A percentile compares a stretch with the other conserved stretches of the same genome.
These are phyloP conservation scores for Paramecium caudatum DNA, from an alignment of 73 alveolate genomes.

Conservation along the genomic window DNA sequence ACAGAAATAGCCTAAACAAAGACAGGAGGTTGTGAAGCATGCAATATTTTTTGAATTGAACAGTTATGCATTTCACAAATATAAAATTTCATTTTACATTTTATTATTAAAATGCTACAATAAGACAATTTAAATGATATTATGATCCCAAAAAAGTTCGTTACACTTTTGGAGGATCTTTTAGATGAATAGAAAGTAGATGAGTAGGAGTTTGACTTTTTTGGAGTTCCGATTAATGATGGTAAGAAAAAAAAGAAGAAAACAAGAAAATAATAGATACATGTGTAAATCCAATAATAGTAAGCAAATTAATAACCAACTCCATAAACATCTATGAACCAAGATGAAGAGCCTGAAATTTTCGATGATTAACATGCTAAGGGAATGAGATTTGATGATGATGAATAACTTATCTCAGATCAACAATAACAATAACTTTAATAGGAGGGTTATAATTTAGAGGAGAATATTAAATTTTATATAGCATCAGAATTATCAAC, in stretches of 20 bases:
- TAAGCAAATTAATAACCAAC: background rate
- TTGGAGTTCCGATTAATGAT: background rate
- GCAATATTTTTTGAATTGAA: constrained; percentile 13
- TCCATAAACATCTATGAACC: no score
- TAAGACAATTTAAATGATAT: constrained; percentile 16
- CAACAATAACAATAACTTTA: background rate
- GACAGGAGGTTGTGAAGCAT: constrained; percentile 49
- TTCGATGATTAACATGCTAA: background rate
- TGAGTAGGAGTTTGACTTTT: background rate
- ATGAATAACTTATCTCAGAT: background rate
- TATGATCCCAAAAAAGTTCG: background rate
- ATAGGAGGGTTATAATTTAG: background rate
- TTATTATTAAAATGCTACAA: no score
- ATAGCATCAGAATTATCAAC: background rate
- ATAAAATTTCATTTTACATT: no score
- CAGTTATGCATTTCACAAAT: no score
- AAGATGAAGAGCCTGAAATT: background rate
- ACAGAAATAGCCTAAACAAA: constrained; percentile 24
- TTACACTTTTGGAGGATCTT: background rate
- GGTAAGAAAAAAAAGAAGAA: background rate
- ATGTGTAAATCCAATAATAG: no score
- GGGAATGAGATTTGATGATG: constrained; percentile 13
- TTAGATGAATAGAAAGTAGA: background rate
- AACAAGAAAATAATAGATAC: no score
- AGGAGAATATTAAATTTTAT: constrained; percentile 11